A percentile compares a stretch with the other conserved stretches of the same genome.
Conservation (phyloP, 148 eudicot species). For the Diospyros lotus region DNA sequence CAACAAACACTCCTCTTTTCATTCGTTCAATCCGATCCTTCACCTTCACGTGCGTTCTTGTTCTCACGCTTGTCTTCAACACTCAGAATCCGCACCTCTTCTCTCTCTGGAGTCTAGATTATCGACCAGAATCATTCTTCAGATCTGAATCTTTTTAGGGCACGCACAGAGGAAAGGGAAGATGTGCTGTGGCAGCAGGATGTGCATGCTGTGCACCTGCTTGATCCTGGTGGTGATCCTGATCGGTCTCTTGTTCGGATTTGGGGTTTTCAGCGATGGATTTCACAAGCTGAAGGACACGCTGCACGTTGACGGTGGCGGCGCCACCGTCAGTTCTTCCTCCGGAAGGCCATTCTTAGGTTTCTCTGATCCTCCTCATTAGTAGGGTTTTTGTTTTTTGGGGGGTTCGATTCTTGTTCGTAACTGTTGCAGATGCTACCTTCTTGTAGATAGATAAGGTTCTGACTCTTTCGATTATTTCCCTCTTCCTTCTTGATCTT, state of each 20-base stretch:
- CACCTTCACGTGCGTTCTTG: too few relatives aligned
- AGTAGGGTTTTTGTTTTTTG: neutral
- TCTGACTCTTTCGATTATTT: too few relatives aligned
- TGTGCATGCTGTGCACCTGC: slow-evolving; percentile 49
- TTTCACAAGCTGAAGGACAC: slow-evolving; percentile 41
- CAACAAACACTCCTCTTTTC: too few relatives aligned
- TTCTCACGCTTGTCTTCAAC: too few relatives aligned
- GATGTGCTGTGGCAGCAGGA: slow-evolving; percentile 47
- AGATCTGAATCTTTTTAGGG: neutral
- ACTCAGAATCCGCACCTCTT: neutral
- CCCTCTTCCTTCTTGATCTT: too few relatives aligned
- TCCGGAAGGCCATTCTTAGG: slow-evolving; percentile 34
- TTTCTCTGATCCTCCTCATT: slow-evolving; percentile 28
- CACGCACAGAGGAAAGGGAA: neutral
- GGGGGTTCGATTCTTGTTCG: neutral
- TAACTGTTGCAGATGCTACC: too few relatives aligned
- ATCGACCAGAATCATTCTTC: neutral
- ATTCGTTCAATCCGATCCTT: too few relatives aligned
- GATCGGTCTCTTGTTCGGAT: slow-evolving; percentile 48
- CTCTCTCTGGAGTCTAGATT: neutral
- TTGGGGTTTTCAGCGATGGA: slow-evolving; percentile 55
- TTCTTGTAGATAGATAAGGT: too few relatives aligned
- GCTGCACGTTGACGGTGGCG: slow-evolving; percentile 7
- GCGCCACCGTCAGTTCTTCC: neutral
- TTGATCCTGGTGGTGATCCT: slow-evolving; percentile 34